Conservation (phyloP, 805 yeast species). For the Zygosaccharomyces kombuchaensis region DNA sequence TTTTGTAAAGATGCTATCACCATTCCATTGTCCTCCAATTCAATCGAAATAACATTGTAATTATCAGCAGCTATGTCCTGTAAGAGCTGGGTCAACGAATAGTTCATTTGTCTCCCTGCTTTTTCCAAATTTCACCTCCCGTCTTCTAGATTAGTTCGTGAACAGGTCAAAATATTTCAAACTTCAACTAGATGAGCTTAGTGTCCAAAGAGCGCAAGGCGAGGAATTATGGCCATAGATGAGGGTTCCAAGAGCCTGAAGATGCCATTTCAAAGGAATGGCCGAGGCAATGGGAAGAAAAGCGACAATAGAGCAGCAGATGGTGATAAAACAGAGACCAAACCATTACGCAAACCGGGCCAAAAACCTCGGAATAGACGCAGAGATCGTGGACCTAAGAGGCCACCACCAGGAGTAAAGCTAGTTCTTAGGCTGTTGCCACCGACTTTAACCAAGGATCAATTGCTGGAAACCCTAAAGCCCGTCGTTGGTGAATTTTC, state of each 20-base stretch:
- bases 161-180: not conserved
- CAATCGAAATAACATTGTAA: slow-evolving; percentile 26
- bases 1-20: slow-evolving; percentile 38
- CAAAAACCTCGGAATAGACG: slow-evolving; percentile 6
- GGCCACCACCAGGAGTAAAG: slow-evolving; percentile 17
- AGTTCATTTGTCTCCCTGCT: slow-evolving; percentile 6
- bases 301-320: slow-evolving; percentile 3
- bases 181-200: not conserved
- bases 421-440: slow-evolving; percentile 43
- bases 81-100: slow-evolving; percentile 20
- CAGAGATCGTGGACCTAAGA: slow-evolving; percentile 11
- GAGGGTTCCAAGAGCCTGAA: slow-evolving; percentile 4
- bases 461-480: slow-evolving; percentile 31
- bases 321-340: not conserved
- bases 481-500: slow-evolving; percentile 20
- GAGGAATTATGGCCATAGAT: slow-evolving; percentile 4
- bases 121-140: not conserved
- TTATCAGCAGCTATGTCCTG: slow-evolving; percentile 17
- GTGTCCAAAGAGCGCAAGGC: not conserved
- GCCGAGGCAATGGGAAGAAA: slow-evolving; percentile 2
- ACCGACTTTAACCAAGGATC: slow-evolving; percentile 37
- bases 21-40: slow-evolving; percentile 30
- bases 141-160: not conserved
- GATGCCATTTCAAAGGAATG: not conserved
- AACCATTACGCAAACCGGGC: slow-evolving; percentile 5